Base-by-base conservation (phyloP, 169 alveolate species). In the Eimeria tenella region DNA sequence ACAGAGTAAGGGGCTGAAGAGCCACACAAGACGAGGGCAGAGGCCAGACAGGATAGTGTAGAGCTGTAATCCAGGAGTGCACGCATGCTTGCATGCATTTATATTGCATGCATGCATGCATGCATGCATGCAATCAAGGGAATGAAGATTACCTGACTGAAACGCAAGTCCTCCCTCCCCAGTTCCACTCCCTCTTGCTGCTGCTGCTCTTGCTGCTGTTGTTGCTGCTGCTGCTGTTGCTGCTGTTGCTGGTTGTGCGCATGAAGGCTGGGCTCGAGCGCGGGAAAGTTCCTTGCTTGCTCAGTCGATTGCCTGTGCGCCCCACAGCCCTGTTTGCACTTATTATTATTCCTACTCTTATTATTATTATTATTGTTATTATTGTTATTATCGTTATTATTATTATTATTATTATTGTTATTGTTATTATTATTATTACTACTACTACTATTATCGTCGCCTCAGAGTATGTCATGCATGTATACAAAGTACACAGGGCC, bases 251-350 rank as follows among this genome's bases (percentile, higher is more conserved):
- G 86, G 15, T 5, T 50, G 65, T 75, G 31, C 86, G 86, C 13
- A 50, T 75, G 62, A 75, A 13, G 63, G 86, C 86, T 5, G 86
- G 86, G 49, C 86, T 42, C 49, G 86, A 75, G 65, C 63, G 86
- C 15, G 86, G 63, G 49, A 75, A 52, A 15, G 65, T 42, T 8
- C 15, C 63, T 13, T 75, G 86, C 7, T 49, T 11, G 65, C 65
- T 19, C 6, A 52, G 49, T 21, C 42, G 5, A 10, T n/a, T 50
- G 65, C 63, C 86, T 75, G 65, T 42, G 65, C 42, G 42, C 42
- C 42, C 42, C 42, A 31, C 42, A 31, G 42, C 2, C 42, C 42
- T 31, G 2, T 31, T 31, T 31, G 42, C 42, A 31, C 0, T 31
- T 31, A 58, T 58, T 11, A 58, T 58, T 11, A 58, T 58, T 11